Evolutionary conservation across 768 basidiomycete species (phyloP), one percentile per base, ranked within the genome.

Genomic region (Russula virescens): DNA sequence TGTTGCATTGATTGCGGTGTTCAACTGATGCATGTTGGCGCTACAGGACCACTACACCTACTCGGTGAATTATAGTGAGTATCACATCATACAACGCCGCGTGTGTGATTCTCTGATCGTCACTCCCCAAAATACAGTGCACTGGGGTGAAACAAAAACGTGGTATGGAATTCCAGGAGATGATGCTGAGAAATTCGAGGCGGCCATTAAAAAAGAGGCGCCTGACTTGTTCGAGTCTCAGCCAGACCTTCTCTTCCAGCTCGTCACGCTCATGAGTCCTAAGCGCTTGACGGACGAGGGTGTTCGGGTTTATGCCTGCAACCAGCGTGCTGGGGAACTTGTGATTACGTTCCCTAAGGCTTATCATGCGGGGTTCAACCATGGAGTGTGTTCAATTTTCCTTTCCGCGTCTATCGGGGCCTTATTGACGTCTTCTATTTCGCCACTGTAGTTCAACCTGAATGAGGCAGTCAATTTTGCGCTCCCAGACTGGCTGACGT

Each of bases 381-480:
- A 98, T 73, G 96, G 95, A 56, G 94, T 95, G 77, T 72, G 91
- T 82, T 34, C 10, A 31, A 8, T 21, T 42, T 47, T 18, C 13
- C 21, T 34, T 31, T 40, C 51, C 35, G 35, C 16, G 28, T 28
- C 58, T 55, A 66, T 69, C 60, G 63, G 55, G 6, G 21, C 42
- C 49, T 43, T 25, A 47, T 66, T 67, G 42, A 68, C 58, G 19
- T 43, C 51, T 48, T 31, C 53, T 40, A 26, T 61, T 31, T 54
- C 34, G 19, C 16, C 26, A 23, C 54, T 18, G 38, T 38, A 97
- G 94, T 77, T 98, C 70, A 99, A 99, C 76, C 95, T 98, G 79
- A 98, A 98, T 73, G 97, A 98, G 77, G 97, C 96, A 4, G 96
- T 98, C 70, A 98, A 99, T 74, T 98, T 98, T 70, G 96, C 97